These are phyloP conservation scores for Aspergillus awamori DNA, from an alignment of 2,329 filamentous ascomycete species.

Conservation along the genomic window DNA sequence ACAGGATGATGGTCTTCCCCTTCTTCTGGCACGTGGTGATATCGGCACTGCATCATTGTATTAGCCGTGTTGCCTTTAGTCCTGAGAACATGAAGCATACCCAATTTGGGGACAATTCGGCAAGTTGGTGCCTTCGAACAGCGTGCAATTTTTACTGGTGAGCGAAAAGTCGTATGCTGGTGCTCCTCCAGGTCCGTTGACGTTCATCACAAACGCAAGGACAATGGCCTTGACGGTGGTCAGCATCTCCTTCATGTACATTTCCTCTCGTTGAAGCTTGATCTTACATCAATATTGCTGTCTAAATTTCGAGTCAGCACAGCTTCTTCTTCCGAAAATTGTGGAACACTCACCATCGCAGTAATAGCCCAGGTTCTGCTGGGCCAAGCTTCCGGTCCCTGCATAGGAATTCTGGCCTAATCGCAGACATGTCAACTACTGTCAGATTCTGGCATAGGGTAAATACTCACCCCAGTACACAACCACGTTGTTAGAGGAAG, in stretches of 20 bases:
- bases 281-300: conserved; percentile 29
- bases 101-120: conserved; percentile 66
- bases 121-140: conserved; percentile 61
- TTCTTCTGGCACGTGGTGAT: conserved; percentile 63
- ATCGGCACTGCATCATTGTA: conserved; percentile 39
- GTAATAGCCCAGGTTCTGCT: conserved; percentile 61
- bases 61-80: not conserved
- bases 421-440: not conserved
- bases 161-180: conserved; percentile 67
- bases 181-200: conserved; percentile 54
- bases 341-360: conserved; percentile 55
- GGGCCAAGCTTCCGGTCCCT: conserved; percentile 49
- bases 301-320: conserved; percentile 28
- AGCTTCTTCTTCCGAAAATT: not conserved
- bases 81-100: conserved; percentile 45
- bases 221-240: conserved; percentile 58
- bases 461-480: conserved; percentile 63
- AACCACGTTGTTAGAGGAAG: conserved; percentile 58
- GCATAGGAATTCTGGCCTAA: conserved; percentile 64
- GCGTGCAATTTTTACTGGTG: conserved; percentile 62
- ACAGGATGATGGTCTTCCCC: conserved; percentile 72
- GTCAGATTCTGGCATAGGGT: too few species aligned
- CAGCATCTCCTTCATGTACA: not conserved
- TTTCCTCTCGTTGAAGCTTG: not conserved
- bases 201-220: conserved; percentile 63